These are phyloP conservation scores for Euphorbia schlechtendalii DNA, from an alignment of 441 rosid genomes.

Conservation along the genomic window DNA sequence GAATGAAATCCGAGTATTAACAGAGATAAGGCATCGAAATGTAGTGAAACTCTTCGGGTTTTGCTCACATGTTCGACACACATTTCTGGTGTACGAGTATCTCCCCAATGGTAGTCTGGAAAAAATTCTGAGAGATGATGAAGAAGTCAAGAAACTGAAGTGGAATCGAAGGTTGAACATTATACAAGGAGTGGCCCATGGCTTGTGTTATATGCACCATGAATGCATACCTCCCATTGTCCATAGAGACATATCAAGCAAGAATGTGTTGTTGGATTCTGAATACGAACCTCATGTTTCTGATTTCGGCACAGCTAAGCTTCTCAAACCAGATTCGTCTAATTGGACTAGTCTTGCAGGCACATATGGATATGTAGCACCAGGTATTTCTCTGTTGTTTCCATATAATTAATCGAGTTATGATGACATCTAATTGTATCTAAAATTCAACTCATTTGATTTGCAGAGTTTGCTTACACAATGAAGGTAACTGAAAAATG, in stretches of 20 bases:
- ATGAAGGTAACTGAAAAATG: too few species aligned
- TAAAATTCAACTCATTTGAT: too few species aligned
- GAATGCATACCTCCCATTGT: slow-evolving; percentile 27
- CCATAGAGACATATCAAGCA: slow-evolving; percentile 37
- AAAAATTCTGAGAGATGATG: slow-evolving; percentile 7
- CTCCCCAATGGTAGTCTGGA: slow-evolving; percentile 22
- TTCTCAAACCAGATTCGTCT: too few species aligned
- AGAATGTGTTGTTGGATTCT: slow-evolving; percentile 25
- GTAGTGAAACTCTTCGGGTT: slow-evolving; percentile 33
- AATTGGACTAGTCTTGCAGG: too few species aligned
- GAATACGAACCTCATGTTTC: too few species aligned
- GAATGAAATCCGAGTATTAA: slow-evolving; percentile 28
- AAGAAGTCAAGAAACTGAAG: slow-evolving; percentile 19
- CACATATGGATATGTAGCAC: too few species aligned
- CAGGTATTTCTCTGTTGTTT: too few species aligned
- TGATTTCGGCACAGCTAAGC: too few species aligned
- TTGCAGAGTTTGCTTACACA: too few species aligned
- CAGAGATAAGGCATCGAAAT: slow-evolving; percentile 29
- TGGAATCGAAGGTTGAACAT: slow-evolving; percentile 28
- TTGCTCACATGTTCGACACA: slow-evolving; percentile 22
- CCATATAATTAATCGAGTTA: too few species aligned
- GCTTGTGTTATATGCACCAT: slow-evolving; percentile 33
- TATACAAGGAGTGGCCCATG: slow-evolving; percentile 28
- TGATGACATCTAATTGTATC: too few species aligned
- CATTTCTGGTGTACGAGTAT: slow-evolving; percentile 31